Percentiles rank a stretch among this genome's conserved stretches.
Evolutionary conservation across 345 rosid genomes (phyloP).

Genomic region (Carallia brachiata): DNA sequence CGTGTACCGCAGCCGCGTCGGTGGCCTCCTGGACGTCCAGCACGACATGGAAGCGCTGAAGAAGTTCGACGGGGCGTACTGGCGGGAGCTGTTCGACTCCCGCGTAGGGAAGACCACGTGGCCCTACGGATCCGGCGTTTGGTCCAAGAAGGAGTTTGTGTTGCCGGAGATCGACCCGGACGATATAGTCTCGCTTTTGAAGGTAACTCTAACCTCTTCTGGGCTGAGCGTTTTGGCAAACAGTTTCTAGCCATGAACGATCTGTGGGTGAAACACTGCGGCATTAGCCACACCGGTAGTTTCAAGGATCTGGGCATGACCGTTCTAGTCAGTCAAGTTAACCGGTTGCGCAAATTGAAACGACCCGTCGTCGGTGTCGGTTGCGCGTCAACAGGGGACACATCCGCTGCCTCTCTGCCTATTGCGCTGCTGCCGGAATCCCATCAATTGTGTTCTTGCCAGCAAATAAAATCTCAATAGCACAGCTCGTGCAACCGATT

Average conservation of each 20-base stretch:
- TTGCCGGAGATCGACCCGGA: conserved; percentile 77
- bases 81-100: conserved; percentile 80
- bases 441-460: conserved; percentile 90
- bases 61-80: conserved; percentile 65
- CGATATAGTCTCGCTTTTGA: conserved; percentile 86
- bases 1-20: conserved; percentile 79
- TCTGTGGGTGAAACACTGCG: conserved; percentile 93
- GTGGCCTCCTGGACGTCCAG: conserved; percentile 74
- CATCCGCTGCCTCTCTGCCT: conserved; percentile 89
- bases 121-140: conserved; percentile 90
- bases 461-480: conserved; percentile 82
- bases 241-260: conserved; percentile 73
- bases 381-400: conserved; percentile 93
- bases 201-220: conserved; percentile 84
- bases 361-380: conserved; percentile 82
- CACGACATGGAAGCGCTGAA: conserved; percentile 76
- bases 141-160: conserved; percentile 96
- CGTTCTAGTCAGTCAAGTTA: conserved; percentile 88
- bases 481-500: conserved; percentile 88
- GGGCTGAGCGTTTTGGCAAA: conserved; percentile 91
- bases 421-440: conserved; percentile 86
- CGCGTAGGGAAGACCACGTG: conserved; percentile 78
- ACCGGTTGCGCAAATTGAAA: conserved; percentile 67
- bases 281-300: conserved; percentile 90
- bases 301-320: conserved; percentile 95